Evolutionary conservation across 1,284 basidiomycete genomes (phyloP).

Genomic region (Tylopilus sp.): DNA sequence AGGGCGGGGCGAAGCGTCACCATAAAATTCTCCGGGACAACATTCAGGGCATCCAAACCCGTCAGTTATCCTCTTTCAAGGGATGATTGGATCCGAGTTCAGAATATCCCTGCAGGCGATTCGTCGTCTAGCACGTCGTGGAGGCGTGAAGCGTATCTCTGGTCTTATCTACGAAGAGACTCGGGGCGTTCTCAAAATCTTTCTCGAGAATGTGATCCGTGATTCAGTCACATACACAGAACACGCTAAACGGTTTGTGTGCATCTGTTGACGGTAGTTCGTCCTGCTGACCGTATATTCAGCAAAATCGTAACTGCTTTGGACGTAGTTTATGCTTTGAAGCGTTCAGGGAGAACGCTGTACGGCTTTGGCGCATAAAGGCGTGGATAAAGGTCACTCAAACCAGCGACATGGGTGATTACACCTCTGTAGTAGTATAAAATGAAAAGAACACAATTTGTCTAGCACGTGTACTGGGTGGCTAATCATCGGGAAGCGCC

Average conservation of each 20-base stretch:
- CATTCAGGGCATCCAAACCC: slow-evolving; percentile 63
- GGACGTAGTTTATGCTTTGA: slow-evolving; percentile 78
- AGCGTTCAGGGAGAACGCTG: slow-evolving; percentile 74
- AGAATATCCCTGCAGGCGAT: not conserved
- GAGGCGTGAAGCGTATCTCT: slow-evolving; percentile 71
- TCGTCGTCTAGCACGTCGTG: slow-evolving; percentile 37
- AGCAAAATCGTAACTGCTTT: slow-evolving; percentile 79
- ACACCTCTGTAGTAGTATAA: slow-evolving; percentile 7
- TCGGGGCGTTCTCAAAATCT: slow-evolving; percentile 69
- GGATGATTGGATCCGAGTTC: not conserved
- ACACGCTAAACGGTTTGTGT: slow-evolving; percentile 64
- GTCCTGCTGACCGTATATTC: not conserved
- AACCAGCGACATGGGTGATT: not conserved
- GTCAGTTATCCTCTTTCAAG: not conserved
- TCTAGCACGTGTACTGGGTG: not conserved
- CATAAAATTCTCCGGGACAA: slow-evolving; percentile 71
- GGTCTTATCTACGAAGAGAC: slow-evolving; percentile 72
- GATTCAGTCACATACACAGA: slow-evolving; percentile 87
- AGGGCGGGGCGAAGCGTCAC: slow-evolving; percentile 69
- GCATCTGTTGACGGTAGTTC: not conserved
- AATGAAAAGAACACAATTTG: not conserved
- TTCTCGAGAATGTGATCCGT: slow-evolving; percentile 50
- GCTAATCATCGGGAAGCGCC: not conserved
- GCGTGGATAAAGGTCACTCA: not conserved
- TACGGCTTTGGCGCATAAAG: slow-evolving; percentile 55